Evolutionary conservation across 2,329 filamentous ascomycete genomes (phyloP), one percentile per base, ranked within the genome.

Genomic region (Paecilomyces niveus): DNA sequence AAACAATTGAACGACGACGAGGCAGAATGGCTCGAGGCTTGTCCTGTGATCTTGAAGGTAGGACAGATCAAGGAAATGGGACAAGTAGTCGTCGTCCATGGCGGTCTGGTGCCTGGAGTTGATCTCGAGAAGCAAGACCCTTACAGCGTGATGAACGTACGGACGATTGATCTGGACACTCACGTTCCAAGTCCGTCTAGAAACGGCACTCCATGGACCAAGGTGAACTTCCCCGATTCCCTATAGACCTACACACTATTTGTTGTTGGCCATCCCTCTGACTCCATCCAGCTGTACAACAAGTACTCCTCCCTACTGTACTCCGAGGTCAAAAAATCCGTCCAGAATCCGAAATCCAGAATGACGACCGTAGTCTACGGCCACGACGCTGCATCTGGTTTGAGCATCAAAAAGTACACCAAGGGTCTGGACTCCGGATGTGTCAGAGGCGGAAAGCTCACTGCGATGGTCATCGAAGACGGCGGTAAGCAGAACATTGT

Each of bases 71-170:
- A 80, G 0, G 75, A 74, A 1, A 78, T 86, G 71, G 83, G 87
- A 35, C 80, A 87, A 59, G 80, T 95, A 3, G 80, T 88, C 4
- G 87, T 92, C 55, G 93, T 92, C 6, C 94, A 97, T 76, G 93
- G 85, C 0, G 94, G 94, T 0, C 80, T 97, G 1, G 86, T 94
- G 0, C 90, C 93, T 0, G 88, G 86, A 4, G 76, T 96, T 0
- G 73, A 83, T 0, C 79, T 96, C 13, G 80, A 87, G 53, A 78
- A 82, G 55, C 93, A 88, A 66, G 84, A 97, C 72, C 88, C 92
- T 0, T 86, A 85, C 72, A 87, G 88, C 55, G 89, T 89, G 49
- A 97, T 97, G 92, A 94, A 91, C 70, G 95, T 99, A 90, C 86
- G 92, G 58, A 89, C 86, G 6, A 83, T 96, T 57, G 81, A 89